Base-by-base conservation (phyloP, 2,329 filamentous ascomycete species). In the Exophiala calicioides region DNA sequence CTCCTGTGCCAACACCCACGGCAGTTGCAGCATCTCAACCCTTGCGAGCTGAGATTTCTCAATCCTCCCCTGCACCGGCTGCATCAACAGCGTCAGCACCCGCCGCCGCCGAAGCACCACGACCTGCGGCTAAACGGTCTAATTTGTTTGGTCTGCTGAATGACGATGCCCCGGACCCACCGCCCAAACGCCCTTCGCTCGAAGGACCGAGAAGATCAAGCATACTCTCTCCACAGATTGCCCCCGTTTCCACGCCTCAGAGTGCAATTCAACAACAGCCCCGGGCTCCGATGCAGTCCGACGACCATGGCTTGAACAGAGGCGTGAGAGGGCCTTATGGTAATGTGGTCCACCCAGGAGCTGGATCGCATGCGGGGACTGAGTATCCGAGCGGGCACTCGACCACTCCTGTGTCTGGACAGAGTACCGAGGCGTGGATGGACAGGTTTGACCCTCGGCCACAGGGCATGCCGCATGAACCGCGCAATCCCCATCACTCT, bases 121-220 rank as follows among this genome's bases (percentile, higher is more conserved):
- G 58, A 30, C 53, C 57, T 36, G 70, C 71, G 18, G 69, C 68
- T 1, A 76, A 75, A 55, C 67, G 71, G 29, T 75, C 71, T 2
- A 75, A 74, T 53, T 73, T 76, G 34, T 71, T 73, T 64, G 71
- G 63, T 47, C 68, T 76, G 30, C 59, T 76, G 24, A 76, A 75
- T 50, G 70, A 73, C 38, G 72, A 75, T 45, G 66, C 71, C 0
- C 67, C 71, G 29, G 72, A 74, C 37, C 72, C 70, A 24, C 72
- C 68, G 23, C 64, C 67, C 24, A 75, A 75, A 51, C 64, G 69
- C 7, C 68, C 71, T 41, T 68, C 69, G n/a, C 63, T 66, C 47
- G 71, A 73, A 15, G 59, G 38, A 12, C 36, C 41, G 1, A 56
- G 50, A 30, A 44, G 55, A 41, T 23, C 45, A 19, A 53, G 53